Evolutionary conservation across 108 stramenopile genomes (phyloP), one percentile per base, ranked within the genome.

Genomic region (Skeletonema costatum): DNA sequence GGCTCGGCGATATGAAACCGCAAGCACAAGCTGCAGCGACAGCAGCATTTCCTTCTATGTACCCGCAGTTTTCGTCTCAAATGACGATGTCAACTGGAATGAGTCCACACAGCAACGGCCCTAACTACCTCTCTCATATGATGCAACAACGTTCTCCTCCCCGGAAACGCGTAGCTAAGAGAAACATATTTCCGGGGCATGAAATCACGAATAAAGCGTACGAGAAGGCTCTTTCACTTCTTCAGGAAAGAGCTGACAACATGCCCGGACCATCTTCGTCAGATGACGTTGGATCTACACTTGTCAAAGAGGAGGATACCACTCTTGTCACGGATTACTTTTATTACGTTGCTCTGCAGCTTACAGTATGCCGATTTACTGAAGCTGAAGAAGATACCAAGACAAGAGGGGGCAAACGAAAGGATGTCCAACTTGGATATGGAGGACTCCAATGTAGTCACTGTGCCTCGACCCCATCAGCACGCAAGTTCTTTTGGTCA

Each of bases 401-500:
- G 68, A 93, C 95, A n/a, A 74, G 95, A 66, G 95, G 95, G n/a
- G 93, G 93, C 31, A 96, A 96, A 73, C 82, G 95, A 39, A 90
- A 93, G 75, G 91, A 91, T 41, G 85, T 93, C 35, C 69, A 80
- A 53, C 66, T 96, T 33, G 92, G 92, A 1, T 96, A 90, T 64
- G 92, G 95, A 66, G 95, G 95, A 3, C 76, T 96, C 39, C 89
- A 96, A 66, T 96, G 95, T 67, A 70, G 87, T 39, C 92, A 96
- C 64, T 96, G 95, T 70, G 64, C 62, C 41, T 79, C 88, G 16
- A 32, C 83, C n/a, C 81, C 84, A 3, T 87, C 83, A 17, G 76
- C 93, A 12, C 87, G 94, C n/a, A 96, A 96, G 72, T 96, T 96
- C 81, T 96, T 89, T 60, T 96, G 95, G 95, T 90, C 92, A 65